These are phyloP conservation scores for Arabidopsis suecica DNA, from an alignment of 345 rosid species.

Conservation along the genomic window DNA sequence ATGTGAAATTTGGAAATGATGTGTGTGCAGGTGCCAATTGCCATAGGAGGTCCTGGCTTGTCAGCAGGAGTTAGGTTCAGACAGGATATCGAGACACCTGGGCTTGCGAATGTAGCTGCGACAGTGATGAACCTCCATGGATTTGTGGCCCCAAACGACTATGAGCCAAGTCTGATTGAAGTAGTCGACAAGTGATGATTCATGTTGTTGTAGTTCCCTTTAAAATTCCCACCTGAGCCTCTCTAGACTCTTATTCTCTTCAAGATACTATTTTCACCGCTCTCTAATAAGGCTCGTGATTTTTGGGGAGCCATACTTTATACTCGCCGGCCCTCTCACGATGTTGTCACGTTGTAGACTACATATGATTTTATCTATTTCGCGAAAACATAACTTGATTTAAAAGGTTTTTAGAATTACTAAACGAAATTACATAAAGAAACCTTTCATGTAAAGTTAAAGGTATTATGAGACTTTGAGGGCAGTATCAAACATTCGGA, in stretches of 20 bases:
- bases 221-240: constrained; percentile 5
- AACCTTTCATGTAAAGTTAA: not conserved
- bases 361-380: not conserved
- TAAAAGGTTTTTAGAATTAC: not conserved
- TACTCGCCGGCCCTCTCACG: constrained; percentile 24
- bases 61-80: constrained; percentile 73
- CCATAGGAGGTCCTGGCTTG: constrained; percentile 95
- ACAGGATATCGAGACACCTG: constrained; percentile 64
- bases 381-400: not conserved
- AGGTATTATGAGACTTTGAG: not conserved
- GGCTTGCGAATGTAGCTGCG: constrained; percentile 97
- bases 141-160: constrained; percentile 79
- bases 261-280: not conserved
- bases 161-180: constrained; percentile 90
- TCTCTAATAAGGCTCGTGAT: constrained; percentile 35
- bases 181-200: constrained; percentile 56
- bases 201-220: constrained; percentile 13
- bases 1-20: constrained; percentile 18
- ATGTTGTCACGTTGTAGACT: constrained; percentile 23
- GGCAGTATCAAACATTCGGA: constrained; percentile 14
- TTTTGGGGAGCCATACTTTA: constrained; percentile 23
- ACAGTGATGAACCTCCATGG: constrained; percentile 98
- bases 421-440: not conserved
- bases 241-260: not conserved
- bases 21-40: constrained; percentile 77